phyloP scores from a whole-genome alignment of 106 monocot species.

The Dendrobium catenatum region DNA sequence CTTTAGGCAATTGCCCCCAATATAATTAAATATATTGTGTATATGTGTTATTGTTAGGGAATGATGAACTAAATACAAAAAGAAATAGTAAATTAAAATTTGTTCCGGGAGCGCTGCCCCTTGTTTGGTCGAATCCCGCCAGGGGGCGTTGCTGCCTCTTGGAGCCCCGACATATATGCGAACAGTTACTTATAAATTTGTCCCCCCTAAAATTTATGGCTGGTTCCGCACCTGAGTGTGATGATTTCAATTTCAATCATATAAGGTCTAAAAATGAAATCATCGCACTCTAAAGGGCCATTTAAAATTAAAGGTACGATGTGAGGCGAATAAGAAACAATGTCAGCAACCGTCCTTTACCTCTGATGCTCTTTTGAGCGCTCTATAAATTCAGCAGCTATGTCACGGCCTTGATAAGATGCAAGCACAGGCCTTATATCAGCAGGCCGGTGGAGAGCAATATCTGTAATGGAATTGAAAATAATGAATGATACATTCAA shows the following conservation, averaged over 20 bases:
- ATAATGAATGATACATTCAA: neutral
- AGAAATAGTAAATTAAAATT: too few species aligned
- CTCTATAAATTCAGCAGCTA: constrained; percentile 78
- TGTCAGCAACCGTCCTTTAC: constrained; percentile 15
- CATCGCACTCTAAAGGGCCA: neutral
- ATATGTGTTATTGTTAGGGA: too few species aligned
- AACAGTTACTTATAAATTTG: too few species aligned
- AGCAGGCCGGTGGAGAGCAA: constrained; percentile 78
- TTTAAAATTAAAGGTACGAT: neutral
- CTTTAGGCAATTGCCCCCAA: too few species aligned
- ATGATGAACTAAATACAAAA: too few species aligned
- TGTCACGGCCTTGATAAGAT: constrained; percentile 86
- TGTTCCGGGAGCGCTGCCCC: too few species aligned
- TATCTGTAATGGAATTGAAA: constrained; percentile 35
- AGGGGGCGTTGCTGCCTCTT: too few species aligned
- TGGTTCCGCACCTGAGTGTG: too few species aligned
- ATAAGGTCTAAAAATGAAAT: neutral
- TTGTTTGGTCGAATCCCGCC: too few species aligned
- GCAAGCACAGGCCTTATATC: constrained; percentile 91
- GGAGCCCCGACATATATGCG: too few species aligned
- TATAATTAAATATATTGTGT: too few species aligned
- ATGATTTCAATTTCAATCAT: neutral
- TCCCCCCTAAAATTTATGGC: too few species aligned
- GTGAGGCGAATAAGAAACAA: neutral
- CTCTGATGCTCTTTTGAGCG: constrained; percentile 88